Evolutionary conservation across 2,329 filamentous ascomycete genomes (phyloP), one percentile per base, ranked within the genome.

Genomic region (Bipolaris bicolor): DNA sequence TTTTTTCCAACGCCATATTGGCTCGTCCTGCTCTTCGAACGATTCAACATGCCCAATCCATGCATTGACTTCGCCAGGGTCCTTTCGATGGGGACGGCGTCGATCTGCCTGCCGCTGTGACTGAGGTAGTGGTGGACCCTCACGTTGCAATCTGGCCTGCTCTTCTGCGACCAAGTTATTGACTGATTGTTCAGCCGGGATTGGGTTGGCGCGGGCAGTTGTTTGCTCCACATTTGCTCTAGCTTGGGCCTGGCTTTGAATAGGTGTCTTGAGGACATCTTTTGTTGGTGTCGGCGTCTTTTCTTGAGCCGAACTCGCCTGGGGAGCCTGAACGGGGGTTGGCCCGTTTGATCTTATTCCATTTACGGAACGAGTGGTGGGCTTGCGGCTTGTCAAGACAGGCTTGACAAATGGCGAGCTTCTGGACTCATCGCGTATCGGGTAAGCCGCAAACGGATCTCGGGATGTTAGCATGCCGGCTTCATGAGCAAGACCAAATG

Each of bases 401-500:
- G 55, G 51, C 46, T 50, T 50, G 20, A 22, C 26, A 9, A 49
- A 33, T 20, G 51, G 55, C 18, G 55, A 54, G 31, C 52, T 50
- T 43, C 22, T 49, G 11, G 16, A n/a, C 29, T 57, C 43, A 31
- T 52, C 48, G 16, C 36, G 49, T n/a, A 52, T 40, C n/a, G 49
- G 41, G 15, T 31, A 45, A 41, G 50, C 39, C 7, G 39, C 29
- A 22, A 55, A 58, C 24, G 55, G 55, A 31, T 50, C 46, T 11
- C 37, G 49, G 22, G 49, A 50, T n/a, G 44, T 49, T 15, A 70
- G 44, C 70, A 76, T 73, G 4, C 73, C 73, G 36, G 69, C 68
- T 52, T 76, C 74, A 39, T 73, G 72, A 11, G 60, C 55, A 43
- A 63, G 63, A 15, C 74, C 74, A 40, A 73, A 76, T 0, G 72